Evolutionary conservation across 345 rosid species (phyloP).

Genomic region (Populus deltoides): DNA sequence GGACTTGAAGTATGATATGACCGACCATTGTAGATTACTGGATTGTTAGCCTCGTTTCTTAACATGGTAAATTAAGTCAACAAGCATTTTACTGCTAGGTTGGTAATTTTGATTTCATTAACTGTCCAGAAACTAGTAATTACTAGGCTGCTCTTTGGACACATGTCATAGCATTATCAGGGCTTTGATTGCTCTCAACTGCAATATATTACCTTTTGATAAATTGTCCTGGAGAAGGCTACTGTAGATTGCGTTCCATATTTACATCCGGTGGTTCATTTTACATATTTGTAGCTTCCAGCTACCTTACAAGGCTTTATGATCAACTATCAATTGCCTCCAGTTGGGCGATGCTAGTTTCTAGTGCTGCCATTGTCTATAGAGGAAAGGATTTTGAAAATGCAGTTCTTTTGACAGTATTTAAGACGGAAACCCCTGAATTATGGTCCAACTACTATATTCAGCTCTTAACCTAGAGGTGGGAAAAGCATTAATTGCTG

Average conservation of each 20-base stretch:
- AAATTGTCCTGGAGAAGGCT: not conserved
- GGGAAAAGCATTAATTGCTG: not conserved
- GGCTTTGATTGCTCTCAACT: not conserved
- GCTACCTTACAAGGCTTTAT: not conserved
- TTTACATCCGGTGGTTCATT: not conserved
- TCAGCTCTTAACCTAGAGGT: not conserved
- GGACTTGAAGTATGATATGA: constrained; percentile 19
- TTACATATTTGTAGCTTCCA: not conserved
- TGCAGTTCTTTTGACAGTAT: too few species aligned
- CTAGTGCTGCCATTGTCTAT: not conserved
- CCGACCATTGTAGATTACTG: constrained; percentile 23
- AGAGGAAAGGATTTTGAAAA: not conserved
- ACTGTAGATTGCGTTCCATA: not conserved
- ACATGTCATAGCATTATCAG: not conserved
- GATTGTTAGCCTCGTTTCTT: constrained; percentile 10
- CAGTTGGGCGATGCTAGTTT: not conserved
- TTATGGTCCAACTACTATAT: not conserved
- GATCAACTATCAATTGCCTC: not conserved
- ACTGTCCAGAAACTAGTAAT: too few species aligned
- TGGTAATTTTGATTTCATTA: not conserved
- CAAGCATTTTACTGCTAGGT: not conserved
- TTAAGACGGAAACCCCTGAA: too few species aligned
- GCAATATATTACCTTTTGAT: not conserved
- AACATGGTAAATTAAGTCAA: not conserved
- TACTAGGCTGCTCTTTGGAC: not conserved